These are phyloP conservation scores for Endocladia muricata DNA, from an alignment of 31 red algal genomes.

Conservation along the genomic window DNA sequence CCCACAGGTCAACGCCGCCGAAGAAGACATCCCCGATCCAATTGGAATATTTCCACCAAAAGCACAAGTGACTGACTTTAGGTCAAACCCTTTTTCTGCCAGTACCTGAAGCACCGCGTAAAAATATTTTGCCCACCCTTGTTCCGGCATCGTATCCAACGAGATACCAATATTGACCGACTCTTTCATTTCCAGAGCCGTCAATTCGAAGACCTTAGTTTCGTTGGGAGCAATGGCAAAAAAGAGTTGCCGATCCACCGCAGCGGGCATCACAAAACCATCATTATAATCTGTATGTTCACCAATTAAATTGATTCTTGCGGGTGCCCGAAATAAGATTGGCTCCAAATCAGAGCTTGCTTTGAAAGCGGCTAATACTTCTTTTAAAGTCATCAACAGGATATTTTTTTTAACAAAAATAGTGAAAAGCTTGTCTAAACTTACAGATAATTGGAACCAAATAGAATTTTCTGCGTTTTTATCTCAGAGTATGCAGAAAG, in stretches of 20 bases:
- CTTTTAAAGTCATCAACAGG: too few species aligned
- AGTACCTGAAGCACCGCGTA: constrained; percentile 84
- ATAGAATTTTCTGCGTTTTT: too few species aligned
- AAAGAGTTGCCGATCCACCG: constrained; percentile 74
- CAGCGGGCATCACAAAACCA: constrained; percentile 97
- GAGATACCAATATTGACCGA: neutral
- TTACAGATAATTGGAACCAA: too few species aligned
- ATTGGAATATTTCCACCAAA: constrained; percentile 88
- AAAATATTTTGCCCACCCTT: constrained; percentile 83
- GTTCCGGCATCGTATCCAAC: too few species aligned
- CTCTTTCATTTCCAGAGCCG: constrained; percentile 10
- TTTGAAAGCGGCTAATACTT: too few species aligned
- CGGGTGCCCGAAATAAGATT: constrained; percentile 84
- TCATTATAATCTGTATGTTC: constrained; percentile 98
- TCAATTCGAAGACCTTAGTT: too few species aligned
- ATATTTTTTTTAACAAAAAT: too few species aligned
- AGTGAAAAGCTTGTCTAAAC: too few species aligned
- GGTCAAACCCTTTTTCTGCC: constrained; percentile 26
- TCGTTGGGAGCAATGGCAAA: too few species aligned
- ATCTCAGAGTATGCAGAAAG: too few species aligned
- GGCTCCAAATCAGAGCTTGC: constrained; percentile 9
- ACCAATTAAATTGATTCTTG: constrained; percentile 96
- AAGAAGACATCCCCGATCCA: constrained; percentile 83
- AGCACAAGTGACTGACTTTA: constrained; percentile 74
- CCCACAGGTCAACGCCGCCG: constrained; percentile 88